Conservation (phyloP, 176 grass and related monocot genomes). For the Avena sativa region DNA sequence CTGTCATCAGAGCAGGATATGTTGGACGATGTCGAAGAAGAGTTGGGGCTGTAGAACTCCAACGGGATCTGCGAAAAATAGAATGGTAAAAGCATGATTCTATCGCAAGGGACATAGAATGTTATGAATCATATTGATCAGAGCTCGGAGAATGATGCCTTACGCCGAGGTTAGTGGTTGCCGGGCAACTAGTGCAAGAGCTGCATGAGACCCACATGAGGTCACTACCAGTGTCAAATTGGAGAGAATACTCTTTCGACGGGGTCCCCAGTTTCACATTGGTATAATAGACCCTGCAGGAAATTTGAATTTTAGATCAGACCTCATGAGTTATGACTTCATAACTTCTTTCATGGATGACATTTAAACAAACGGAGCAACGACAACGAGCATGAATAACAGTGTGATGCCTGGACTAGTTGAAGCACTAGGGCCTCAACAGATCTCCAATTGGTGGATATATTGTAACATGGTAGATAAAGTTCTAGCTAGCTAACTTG, state of each 20-base stretch:
- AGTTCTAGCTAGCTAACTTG: too few species aligned
- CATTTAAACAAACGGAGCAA: too few species aligned
- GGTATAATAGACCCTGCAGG: conserved; percentile 76
- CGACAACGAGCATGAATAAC: too few species aligned
- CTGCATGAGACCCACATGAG: conserved; percentile 89
- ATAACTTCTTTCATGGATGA: too few species aligned
- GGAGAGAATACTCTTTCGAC: conserved; percentile 77
- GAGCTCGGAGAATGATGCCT: conserved; percentile 1
- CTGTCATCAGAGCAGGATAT: conserved; percentile 71
- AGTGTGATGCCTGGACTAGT: too few species aligned
- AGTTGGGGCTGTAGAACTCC: conserved; percentile 68
- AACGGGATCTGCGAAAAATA: conserved; percentile 52
- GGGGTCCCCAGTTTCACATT: conserved; percentile 83
- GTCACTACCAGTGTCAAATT: conserved; percentile 95
- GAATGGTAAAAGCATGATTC: conserved; percentile 18
- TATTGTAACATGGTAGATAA: too few species aligned
- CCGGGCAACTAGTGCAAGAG: conserved; percentile 65
- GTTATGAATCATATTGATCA: not conserved
- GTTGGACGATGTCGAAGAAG: conserved; percentile 62
- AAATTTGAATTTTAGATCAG: not conserved
- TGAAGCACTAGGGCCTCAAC: too few species aligned
- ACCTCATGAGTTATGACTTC: too few species aligned
- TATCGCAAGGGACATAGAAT: not conserved
- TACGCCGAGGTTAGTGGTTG: conserved; percentile 74
- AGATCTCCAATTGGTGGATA: too few species aligned